Percentiles rank a stretch among this genome's conserved stretches.
These are phyloP conservation scores for Cladosporium colombiae DNA, from an alignment of 2,329 filamentous ascomycete genomes.

Conservation along the genomic window DNA sequence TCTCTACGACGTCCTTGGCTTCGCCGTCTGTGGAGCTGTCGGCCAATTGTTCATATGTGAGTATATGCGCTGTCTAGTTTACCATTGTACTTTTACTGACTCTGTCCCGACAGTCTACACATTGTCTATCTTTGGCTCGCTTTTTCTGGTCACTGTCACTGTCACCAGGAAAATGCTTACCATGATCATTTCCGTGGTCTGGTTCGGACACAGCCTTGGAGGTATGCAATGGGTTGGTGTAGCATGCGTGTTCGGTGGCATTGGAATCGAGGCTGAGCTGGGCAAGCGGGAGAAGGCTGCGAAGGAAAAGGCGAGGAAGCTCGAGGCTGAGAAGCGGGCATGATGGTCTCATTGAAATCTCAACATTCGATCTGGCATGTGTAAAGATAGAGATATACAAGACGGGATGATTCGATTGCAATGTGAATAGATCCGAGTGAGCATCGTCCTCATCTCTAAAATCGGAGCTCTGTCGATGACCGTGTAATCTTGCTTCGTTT, in stretches of 20 bases:
- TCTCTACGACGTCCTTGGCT: constrained; percentile 84
- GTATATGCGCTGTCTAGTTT: constrained; percentile 23
- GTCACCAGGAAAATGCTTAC: constrained; percentile 99
- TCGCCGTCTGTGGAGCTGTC: constrained; percentile 84
- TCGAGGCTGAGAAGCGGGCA: constrained; percentile 20
- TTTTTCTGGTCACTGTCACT: constrained; percentile 92
- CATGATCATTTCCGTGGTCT: constrained; percentile 94
- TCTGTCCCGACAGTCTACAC: constrained; percentile 59
- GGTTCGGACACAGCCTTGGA: constrained; percentile 85
- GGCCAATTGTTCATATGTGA: constrained; percentile 90
- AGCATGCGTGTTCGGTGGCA: constrained; percentile 87
- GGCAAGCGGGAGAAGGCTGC: constrained; percentile 78
- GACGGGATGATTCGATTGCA: background rate
- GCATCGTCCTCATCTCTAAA: background rate
- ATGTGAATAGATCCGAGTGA: background rate
- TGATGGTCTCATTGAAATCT: background rate
- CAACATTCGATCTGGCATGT: background rate
- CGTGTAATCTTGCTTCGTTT: background rate
- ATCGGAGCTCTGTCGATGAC: background rate
- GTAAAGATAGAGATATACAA: constrained; percentile 1
- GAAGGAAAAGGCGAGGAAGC: constrained; percentile 65
- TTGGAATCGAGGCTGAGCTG: constrained; percentile 85
- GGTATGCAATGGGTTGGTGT: constrained; percentile 95
- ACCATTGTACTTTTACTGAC: background rate
- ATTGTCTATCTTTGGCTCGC: constrained; percentile 83